Evolutionary conservation across 192 early-diverging fungal species (phyloP), one percentile per base, ranked within the genome.

Genomic region (Globomyces pollinis-pini): DNA sequence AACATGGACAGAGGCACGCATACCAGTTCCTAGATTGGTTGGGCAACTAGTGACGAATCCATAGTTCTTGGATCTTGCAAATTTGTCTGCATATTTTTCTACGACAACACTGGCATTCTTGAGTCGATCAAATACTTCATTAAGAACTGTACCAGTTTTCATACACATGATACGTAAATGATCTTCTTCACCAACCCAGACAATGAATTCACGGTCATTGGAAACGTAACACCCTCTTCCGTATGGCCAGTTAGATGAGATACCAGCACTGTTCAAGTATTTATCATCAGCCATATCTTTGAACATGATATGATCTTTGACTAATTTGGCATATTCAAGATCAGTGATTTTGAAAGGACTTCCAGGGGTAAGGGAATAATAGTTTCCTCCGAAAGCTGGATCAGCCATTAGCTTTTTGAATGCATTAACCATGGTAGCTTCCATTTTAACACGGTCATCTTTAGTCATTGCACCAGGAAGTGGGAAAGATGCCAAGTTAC

Each of bases 61-160:
- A 36, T 52, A 52, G n/a, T 32, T 52, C 21, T 52, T 52, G 21
- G 50, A 52, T 32, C 21, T 32, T 7, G 50, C 50, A 52, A 52
- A 52, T 24, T 52, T 52, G 50, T 52, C 50, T 24, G 50, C 50
- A 52, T 52, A 52, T 24, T 52, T 52, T 52, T 52, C 50, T 36
- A 52, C 50, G 15, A 52, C 50, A n/a, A 24, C 50, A 34, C 12
- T n/a, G 21, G 50, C 50, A 52, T 52, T 52, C 50, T 52, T 52
- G 15, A 52, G 21, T 7, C 50, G 50, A 16, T 52, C 50, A 3
- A 52, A 52, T 32, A 52, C 50, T 32, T 52, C 50, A 16, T 52
- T 52, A 12, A 52, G 21, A 18, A 52, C 34, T 7, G 50, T 52
- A 6, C 50, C 50, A 0, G 30, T 52, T 20, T 52, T 52, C 50